Percentiles rank a stretch among this genome's conserved stretches.
These are phyloP conservation scores for Epichloe hybrida DNA, from an alignment of 2,329 filamentous ascomycete genomes.

Conservation along the genomic window DNA sequence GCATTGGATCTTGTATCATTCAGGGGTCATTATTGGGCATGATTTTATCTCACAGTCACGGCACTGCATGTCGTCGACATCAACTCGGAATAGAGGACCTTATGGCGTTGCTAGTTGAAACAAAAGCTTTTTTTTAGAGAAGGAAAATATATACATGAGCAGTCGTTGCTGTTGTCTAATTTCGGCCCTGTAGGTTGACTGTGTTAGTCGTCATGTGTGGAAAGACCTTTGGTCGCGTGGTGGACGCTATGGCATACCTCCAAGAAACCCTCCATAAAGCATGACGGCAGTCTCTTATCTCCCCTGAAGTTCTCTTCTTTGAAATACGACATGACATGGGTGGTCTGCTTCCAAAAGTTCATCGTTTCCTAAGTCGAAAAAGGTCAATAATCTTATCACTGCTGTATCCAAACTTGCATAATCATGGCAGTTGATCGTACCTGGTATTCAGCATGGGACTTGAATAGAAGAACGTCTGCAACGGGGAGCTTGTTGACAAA, in stretches of 20 bases:
- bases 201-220: constrained; percentile 9
- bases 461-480: constrained; percentile 79
- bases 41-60: neutral
- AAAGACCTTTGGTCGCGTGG: neutral
- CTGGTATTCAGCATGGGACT: constrained; percentile 91
- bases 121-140: constrained; percentile 6
- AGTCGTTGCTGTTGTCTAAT: constrained; percentile 26
- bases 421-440: constrained; percentile 38
- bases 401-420: neutral
- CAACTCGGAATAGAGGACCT: constrained; percentile 11
- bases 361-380: constrained; percentile 62
- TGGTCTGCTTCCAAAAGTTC: constrained; percentile 98
- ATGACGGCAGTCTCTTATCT: constrained; percentile 63
- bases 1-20: neutral
- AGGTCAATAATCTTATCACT: neutral
- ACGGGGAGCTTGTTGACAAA: constrained; percentile 81
- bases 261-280: constrained; percentile 89
- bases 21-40: constrained; percentile 6
- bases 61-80: neutral
- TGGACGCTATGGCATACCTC: constrained; percentile 48
- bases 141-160: constrained; percentile 23
- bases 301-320: constrained; percentile 65
- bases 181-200: constrained; percentile 33
- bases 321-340: constrained; percentile 96
- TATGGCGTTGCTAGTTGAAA: constrained; percentile 19